Evolutionary conservation across 2,329 filamentous ascomycete genomes (phyloP).

Genomic region (Claviceps sp.): DNA sequence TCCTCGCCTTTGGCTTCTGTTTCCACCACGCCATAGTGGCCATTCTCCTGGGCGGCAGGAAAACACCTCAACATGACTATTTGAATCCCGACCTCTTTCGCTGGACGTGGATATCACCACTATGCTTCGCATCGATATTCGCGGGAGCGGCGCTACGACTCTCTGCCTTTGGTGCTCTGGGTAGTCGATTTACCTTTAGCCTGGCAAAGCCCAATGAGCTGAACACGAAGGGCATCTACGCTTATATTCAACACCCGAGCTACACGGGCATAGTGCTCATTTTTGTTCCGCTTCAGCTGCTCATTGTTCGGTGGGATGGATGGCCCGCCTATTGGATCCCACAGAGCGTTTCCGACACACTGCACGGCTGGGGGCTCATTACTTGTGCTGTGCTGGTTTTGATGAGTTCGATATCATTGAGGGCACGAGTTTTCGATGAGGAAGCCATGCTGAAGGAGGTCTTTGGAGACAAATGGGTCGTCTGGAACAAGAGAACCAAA

Average conservation of each 20-base stretch:
- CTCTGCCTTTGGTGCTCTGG: constrained; percentile 29
- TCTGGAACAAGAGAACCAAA: constrained; percentile 32
- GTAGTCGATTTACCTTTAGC: constrained; percentile 39
- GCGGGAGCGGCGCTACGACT: constrained; percentile 19
- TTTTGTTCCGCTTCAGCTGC: constrained; percentile 13
- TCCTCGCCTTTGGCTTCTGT: background rate
- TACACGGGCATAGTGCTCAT: constrained; percentile 31
- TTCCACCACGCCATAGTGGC: background rate
- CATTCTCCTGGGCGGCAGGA: background rate
- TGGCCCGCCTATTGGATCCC: constrained; percentile 25
- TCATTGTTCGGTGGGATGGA: constrained; percentile 26
- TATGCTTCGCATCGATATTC: constrained; percentile 18
- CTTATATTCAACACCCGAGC: constrained; percentile 37
- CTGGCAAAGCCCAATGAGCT: constrained; percentile 32
- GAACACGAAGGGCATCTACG: constrained; percentile 33
- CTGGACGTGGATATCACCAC: constrained; percentile 18
- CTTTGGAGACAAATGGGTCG: constrained; percentile 35
- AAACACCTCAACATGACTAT: background rate
- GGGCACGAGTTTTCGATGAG: constrained; percentile 30
- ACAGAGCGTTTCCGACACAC: constrained; percentile 7
- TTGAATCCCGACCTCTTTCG: constrained; percentile 17
- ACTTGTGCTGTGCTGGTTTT: background rate
- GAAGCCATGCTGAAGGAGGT: constrained; percentile 33
- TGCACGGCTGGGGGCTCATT: constrained; percentile 2
- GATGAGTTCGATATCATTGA: background rate